Conservation (phyloP, 2,329 filamentous ascomycete species). For the Pseudogymnoascus sp. region DNA sequence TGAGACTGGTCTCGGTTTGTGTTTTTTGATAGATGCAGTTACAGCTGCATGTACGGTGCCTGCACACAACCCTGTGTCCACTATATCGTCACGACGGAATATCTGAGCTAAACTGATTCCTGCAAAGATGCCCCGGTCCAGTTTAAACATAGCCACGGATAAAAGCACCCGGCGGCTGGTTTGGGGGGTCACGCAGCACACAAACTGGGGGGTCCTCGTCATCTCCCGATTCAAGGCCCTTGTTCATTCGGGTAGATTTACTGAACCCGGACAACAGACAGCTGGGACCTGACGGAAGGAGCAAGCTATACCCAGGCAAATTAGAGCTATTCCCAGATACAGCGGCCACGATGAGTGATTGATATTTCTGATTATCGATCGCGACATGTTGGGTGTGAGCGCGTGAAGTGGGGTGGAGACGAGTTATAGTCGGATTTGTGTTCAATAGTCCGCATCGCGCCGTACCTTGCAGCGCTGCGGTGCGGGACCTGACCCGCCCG, state of each 20-base stretch:
- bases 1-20: constrained; percentile 3
- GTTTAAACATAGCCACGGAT: constrained; percentile 8
- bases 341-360: background rate
- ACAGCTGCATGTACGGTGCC: background rate
- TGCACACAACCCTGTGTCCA: background rate
- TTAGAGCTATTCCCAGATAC: background rate
- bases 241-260: constrained; percentile 3
- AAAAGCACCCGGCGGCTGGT: background rate
- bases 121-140: background rate
- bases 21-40: constrained; percentile 1
- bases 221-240: background rate
- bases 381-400: background rate
- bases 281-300: background rate
- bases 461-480: constrained; percentile 2
- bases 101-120: background rate
- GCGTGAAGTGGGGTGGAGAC: background rate
- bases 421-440: constrained; percentile 1
- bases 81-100: background rate
- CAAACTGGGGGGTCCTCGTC: background rate
- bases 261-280: constrained; percentile 1
- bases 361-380: background rate
- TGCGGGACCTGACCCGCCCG: constrained; percentile 6
- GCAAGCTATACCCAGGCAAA: background rate
- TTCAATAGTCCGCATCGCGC: constrained; percentile 5
- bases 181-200: constrained; percentile 2